Evolutionary conservation across 371 early-diverging fungal genomes (phyloP).

Genomic region (Actinomucor elegans): DNA sequence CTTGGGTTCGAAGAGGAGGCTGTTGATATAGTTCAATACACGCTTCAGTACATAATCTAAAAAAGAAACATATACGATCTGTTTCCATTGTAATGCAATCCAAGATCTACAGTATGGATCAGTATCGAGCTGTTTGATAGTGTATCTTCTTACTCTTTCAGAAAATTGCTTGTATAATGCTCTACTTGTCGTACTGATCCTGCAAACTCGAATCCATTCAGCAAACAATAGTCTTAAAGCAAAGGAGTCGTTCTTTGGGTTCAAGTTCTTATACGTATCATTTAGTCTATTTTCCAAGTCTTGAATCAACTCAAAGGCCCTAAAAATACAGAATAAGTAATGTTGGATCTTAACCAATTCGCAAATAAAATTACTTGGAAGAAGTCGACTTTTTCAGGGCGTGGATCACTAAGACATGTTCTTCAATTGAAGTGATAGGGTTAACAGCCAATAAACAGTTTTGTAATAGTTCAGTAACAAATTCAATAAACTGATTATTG

Average conservation of each 20-base stretch:
- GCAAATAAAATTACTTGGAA: slow-evolving; percentile 40
- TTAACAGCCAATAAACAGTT: slow-evolving; percentile 63
- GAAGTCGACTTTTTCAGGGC: slow-evolving; percentile 57
- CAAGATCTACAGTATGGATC: too few species aligned
- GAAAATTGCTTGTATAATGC: slow-evolving; percentile 55
- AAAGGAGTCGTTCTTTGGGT: slow-evolving; percentile 17
- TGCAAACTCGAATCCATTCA: slow-evolving; percentile 88
- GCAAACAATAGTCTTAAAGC: slow-evolving; percentile 54
- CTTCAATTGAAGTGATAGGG: slow-evolving; percentile 60
- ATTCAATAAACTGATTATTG: slow-evolving; percentile 63
- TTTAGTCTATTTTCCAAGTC: slow-evolving; percentile 26
- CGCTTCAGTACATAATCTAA: slow-evolving; percentile 35
- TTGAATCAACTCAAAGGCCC: slow-evolving; percentile 26
- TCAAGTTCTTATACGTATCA: slow-evolving; percentile 8
- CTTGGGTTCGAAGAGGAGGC: slow-evolving; percentile 28
- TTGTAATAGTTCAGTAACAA: slow-evolving; percentile 70
- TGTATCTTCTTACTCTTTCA: neutral
- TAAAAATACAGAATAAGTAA: slow-evolving; percentile 5
- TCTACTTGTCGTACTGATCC: slow-evolving; percentile 75
- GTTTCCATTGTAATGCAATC: too few species aligned
- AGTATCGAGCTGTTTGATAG: too few species aligned
- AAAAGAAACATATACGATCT: slow-evolving; percentile 34
- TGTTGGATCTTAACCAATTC: too few species aligned
- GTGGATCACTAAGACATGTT: slow-evolving; percentile 74
- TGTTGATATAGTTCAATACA: slow-evolving; percentile 30